phyloP scores from a whole-genome alignment of 495 filamentous ascomycete genomes.

The Tirmania nivea region DNA sequence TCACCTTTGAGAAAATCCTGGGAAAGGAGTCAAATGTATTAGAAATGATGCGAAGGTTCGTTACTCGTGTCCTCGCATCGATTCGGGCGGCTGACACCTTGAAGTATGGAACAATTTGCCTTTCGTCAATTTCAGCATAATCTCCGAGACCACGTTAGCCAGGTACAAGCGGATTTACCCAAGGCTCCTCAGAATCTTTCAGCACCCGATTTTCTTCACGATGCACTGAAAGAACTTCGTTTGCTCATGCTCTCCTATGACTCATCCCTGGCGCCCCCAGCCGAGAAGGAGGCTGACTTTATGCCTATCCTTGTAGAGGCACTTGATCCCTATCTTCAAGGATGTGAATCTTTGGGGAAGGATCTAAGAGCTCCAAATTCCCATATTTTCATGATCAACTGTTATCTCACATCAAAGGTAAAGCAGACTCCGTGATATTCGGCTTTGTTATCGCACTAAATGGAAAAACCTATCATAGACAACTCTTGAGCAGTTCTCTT shows the following conservation, averaged over 20 bases:
- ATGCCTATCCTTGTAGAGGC: conserved; percentile 57
- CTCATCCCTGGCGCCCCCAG: conserved; percentile 41
- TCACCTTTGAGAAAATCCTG: conserved; percentile 61
- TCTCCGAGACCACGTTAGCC: conserved; percentile 54
- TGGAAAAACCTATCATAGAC: conserved; percentile 2
- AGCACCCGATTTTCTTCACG: conserved; percentile 63
- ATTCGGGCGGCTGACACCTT: not conserved
- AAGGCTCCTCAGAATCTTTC: conserved; percentile 46
- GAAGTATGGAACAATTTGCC: conserved; percentile 48
- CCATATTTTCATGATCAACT: conserved; percentile 69
- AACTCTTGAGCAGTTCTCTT: conserved; percentile 33
- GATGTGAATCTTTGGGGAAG: conserved; percentile 46
- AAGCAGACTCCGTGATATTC: not conserved
- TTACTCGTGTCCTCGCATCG: not conserved
- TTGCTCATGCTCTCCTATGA: conserved; percentile 60
- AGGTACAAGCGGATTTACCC: conserved; percentile 45
- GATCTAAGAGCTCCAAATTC: conserved; percentile 33
- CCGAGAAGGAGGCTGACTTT: conserved; percentile 42
- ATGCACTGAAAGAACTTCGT: conserved; percentile 51
- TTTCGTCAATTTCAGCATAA: conserved; percentile 60
- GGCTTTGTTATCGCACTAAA: too few species aligned
- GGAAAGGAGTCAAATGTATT: conserved; percentile 47
- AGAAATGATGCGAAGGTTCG: conserved; percentile 32
- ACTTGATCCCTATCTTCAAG: conserved; percentile 63
- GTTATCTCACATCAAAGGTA: conserved; percentile 34